Evolutionary conservation across 176 grass and related monocot genomes (phyloP), one percentile per base, ranked within the genome.

Genomic region (Olyra latifolia): DNA sequence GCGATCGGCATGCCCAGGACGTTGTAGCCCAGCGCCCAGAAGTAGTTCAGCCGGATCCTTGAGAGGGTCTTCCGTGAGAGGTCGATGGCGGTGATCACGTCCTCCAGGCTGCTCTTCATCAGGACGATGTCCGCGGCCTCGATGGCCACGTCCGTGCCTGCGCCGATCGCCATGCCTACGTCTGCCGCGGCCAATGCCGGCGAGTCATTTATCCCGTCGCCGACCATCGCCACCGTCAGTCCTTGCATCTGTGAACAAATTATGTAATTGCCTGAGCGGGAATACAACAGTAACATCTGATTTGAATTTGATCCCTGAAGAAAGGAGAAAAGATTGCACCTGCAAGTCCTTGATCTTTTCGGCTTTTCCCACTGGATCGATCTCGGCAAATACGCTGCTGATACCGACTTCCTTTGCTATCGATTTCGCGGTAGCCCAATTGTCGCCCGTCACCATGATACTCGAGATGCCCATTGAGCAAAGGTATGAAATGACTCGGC

Each of bases 401-500:
- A 99, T 99, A 74, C 96, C 92, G 0, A 99, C 92, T 82, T 95
- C 86, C 69, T 88, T 99, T 35, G 96, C 92, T 82, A 99, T 99
- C 8, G 92, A 88, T 88, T 72, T 90, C 5, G 96, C 96, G 16
- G 96, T 95, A 68, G 96, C 92, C 92, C 88, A 93, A 55, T 99
- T 99, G 80, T 99, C 96, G 11, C 96, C 96, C 1, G 96, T 99
- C 59, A 99, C 88, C 96, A 99, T 95, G 72, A 99, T 95, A 62
- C 96, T 93, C 11, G 86, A 91, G 74, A 99, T 99, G 71, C 84
- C 86, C 92, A 99, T 99, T 63, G 93, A 91, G 48, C 47, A 78
- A 35, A 99, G 83, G 63, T 84, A 91, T 17, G 90, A 95, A 76
- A 99, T 70, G 48, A 88, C 92, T 71, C 38, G 86, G 28, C 84